Evolutionary conservation across 352 stramenopile genomes (phyloP), one percentile per base, ranked within the genome.

Genomic region (Phytopythium mirpurense): DNA sequence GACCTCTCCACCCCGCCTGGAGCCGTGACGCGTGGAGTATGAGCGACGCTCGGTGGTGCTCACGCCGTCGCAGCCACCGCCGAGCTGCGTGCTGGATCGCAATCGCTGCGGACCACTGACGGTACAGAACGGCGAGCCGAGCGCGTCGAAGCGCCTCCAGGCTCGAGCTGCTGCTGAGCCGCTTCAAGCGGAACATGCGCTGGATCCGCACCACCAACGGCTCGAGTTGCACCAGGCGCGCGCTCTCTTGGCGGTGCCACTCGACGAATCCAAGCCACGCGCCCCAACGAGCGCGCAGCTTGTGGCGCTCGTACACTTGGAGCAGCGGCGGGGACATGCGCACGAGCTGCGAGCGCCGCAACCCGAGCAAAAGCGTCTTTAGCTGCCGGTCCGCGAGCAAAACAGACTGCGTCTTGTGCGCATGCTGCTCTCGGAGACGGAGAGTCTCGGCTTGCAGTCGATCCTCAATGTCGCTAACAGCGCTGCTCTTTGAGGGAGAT

Each of bases 141-240:
- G 54, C 60, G 10, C 66, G 60, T 18, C 65, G 65, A 19, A 63
- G 65, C 4, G 19, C 31, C 21, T 52, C 46, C 5, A 52, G 46
- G 34, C 46, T 52, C 7, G 31, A 11, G 21, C 27, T 44, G 53
- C 66, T 79, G 19, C 63, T 57, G 16, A 65, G 54, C 40, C 72
- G 74, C 21, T 72, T 74, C 37, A 60, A 34, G 9, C 79, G 76
- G 51, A 86, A 87, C 1, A 73, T 60, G 5, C 71, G 68, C 19
- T 90, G 79, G 45, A 90, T 88, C 3, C 63, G 73, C 10, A 90
- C 40, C 10, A 72, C 75, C 23, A 65, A 77, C 1, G 75, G 74
- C 46, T 66, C 56, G 18, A 88, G 65, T 11, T 57, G 48, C 46
- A 65, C 43, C 0, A 88, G 55, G 7, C 66, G 66, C 26, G 42